These are phyloP conservation scores for Leishmania tropica DNA, from an alignment of 208 protist genomes.

Conservation along the genomic window DNA sequence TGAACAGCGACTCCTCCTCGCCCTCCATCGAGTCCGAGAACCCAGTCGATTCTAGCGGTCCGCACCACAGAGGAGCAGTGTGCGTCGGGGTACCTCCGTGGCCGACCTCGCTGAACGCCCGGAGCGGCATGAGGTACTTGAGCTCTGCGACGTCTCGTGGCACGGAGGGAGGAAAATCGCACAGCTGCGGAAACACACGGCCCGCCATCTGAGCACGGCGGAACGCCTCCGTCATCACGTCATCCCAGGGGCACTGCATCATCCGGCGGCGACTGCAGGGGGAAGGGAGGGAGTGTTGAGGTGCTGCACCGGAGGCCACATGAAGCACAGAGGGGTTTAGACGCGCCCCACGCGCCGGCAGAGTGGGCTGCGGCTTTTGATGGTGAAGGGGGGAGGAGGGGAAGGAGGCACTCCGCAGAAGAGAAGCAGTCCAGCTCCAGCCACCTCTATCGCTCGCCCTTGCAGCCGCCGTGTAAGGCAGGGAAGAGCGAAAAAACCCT, in stretches of 20 bases:
- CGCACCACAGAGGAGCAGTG: background rate
- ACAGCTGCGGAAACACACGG: conserved; percentile 41
- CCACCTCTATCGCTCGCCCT: background rate
- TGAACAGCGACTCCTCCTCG: conserved; percentile 6
- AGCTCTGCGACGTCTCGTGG: conserved; percentile 36
- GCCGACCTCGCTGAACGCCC: background rate
- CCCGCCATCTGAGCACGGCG: conserved; percentile 70
- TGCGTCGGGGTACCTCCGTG: background rate
- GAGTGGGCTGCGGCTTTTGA: background rate
- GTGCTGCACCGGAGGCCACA: background rate
- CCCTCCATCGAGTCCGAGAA: conserved; percentile 1
- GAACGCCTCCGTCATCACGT: conserved; percentile 54
- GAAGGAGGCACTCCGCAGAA: background rate
- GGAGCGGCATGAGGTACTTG: conserved; percentile 55
- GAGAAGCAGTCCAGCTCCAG: background rate
- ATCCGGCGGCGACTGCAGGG: background rate
- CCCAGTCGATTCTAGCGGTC: conserved; percentile 20
- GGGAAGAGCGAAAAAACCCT: background rate
- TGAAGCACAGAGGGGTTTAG: background rate
- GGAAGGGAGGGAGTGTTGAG: background rate
- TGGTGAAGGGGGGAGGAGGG: background rate
- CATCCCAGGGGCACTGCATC: conserved; percentile 21
- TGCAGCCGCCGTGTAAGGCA: background rate
- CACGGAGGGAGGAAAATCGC: conserved; percentile 63
- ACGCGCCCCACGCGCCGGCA: background rate